Evolutionary conservation across 1,284 basidiomycete genomes (phyloP), one percentile per base, ranked within the genome.

Genomic region (Ganoderma sinense): DNA sequence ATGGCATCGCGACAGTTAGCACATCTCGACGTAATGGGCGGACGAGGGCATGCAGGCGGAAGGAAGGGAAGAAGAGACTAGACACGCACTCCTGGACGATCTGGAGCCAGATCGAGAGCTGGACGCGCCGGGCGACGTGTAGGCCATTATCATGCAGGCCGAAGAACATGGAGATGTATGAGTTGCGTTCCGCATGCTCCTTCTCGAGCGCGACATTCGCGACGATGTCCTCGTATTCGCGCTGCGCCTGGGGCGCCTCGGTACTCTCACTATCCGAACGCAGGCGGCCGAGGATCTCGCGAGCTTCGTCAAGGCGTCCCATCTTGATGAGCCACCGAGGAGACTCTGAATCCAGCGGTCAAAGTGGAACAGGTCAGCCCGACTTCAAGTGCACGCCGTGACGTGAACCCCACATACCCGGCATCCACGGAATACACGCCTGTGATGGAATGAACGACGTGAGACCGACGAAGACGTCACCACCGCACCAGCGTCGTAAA

Each of bases 251-350:
- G 14, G 73, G 64, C 20, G 74, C 74, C 63, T 81, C 78, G 13
- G 72, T 66, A 68, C 75, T 76, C 45, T 78, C 78, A 45, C 72
- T 74, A 33, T 80, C 78, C 7, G 76, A 75, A 14, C 80, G 80
- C 58, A 82, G 73, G 41, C 78, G 78, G 3, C 78, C 78, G 45
- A 88, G 80, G 67, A 87, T 82, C 20, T 77, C 76, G 64, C 80
- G 80, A 4, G 88, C 88, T 64, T 85, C 83, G 5, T 84, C 83
- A 39, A 79, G 74, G 6, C 85, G 82, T 8, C 88, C 88, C 68
- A 83, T 83, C 77, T 86, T 87, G 71, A 88, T 78, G 29, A 89
- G 82, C 84, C 86, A 89, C 61, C 88, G 86, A 7, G 88, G 88
- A 23, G 85, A 87, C 73, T 90, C 88, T 70, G 84, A 1, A 31